Base-by-base conservation (phyloP, 805 yeast species). In the Saturnispora halmiae region DNA sequence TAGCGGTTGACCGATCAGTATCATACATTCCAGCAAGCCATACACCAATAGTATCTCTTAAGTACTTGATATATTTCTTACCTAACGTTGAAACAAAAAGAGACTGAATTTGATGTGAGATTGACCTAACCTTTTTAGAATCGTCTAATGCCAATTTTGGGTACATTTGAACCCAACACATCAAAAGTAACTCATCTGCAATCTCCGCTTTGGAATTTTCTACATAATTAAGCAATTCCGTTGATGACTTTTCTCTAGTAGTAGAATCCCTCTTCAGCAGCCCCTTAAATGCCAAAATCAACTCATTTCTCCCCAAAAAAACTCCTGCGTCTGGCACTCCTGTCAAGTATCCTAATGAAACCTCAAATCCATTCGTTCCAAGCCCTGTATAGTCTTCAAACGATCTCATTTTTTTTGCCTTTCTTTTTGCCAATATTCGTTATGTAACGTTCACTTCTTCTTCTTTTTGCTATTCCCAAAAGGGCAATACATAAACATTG, bases 171-270 rank as follows among this genome's bases (percentile, higher is more conserved):
- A 84, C 68, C 94, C 85, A 84, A 28, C 77, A 71, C 38, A 67
- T 69, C n/a, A 71, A 58, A 15, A 72, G 69, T 20, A 73, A 51
- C 40, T 78, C 82, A 46, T 79, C 79, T n/a, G 66, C 54, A 13
- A 65, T 37, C 2, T 57, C 51, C 1, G 47, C 44, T 4, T 51
- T 44, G 25, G 55, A 44, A 11, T 51, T 4, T 35, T 52, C 55
- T 3, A 73, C 46, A 24, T 60, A 52, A 3, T 57, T 51, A 3
- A 66, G 51, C 24, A 81, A 54, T 31, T 82, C 94, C 5, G 49
- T 55, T 20, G 86, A 63, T 1, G 92, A 86, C 54, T 80, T 83
- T 50, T 85, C 95, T 53, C 79, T 82, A 0, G 97, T 90, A n/a
- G 76, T 78, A 6, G 79, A 72, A 52, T 87, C 95, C 53, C 82